Base-by-base conservation (phyloP, 2,329 filamentous ascomycete genomes). In the Botrytis squamosa region DNA sequence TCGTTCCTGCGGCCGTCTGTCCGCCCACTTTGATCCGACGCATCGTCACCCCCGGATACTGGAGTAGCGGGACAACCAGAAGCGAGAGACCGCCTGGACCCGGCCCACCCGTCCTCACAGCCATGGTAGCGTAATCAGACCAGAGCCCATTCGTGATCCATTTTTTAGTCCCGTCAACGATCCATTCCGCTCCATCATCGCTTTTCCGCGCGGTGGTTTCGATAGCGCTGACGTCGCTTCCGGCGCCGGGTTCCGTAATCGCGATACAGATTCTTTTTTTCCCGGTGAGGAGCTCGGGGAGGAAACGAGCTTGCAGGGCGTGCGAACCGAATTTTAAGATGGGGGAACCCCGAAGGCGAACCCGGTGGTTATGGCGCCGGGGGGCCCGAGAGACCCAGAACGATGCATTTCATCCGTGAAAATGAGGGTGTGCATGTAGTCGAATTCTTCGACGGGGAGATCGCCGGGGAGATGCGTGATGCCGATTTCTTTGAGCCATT, bases 101-200 rank as follows among this genome's bases (percentile, higher is more conserved):
- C 1, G 82, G 80, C 0, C 80, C 80, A 25, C 91, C 91, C 0
- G 92, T 94, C 49, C 92, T 87, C 1, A 94, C 92, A 0, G 92
- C 92, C 90, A 93, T 46, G 86, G 88, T 10, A 87, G 63, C 85
- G 77, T 89, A 90, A 74, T 93, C 88, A 8, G 88, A 85, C 90
- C 90, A 93, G 74, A 92, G 89, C 8, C 89, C 92, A 78, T 92
- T 92, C 0, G 90, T 92, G 79, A 93, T 92, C 86, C 85, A 86
- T 55, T 94, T 93, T 86, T 94, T 94, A 0, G 87, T 86, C n/a
- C 92, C 92, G 74, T 92, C 93, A 66, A 94, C 83, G 65, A 94
- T 86, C 79, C 91, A 94, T 78, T 88, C 83, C 80, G 89, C 90
- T 18, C 91, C 49, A 55, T 55, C 49, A 14, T n/a, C 49, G 5